Evolutionary conservation across 495 filamentous ascomycete genomes (phyloP).

Genomic region (Ramalina intermedia): DNA sequence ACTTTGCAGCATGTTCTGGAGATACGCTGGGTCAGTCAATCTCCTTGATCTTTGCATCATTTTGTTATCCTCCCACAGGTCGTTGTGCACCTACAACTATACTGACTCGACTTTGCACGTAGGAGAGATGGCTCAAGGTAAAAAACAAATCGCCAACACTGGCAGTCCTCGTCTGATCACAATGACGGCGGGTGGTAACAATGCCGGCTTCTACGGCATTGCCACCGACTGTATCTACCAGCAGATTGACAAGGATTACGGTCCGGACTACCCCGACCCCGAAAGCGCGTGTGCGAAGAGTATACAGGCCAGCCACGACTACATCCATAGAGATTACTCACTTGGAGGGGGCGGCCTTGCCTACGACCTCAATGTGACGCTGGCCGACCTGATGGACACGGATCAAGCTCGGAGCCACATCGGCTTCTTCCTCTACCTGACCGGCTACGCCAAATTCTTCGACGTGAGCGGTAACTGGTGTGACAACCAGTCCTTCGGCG

Average conservation of each 20-base stretch:
- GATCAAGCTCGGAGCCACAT: neutral
- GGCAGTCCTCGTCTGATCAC: conserved; percentile 1
- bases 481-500: neutral
- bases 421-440: conserved; percentile 6
- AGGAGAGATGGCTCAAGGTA: neutral
- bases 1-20: conserved; percentile 3
- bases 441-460: conserved; percentile 8
- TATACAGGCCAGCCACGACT: neutral
- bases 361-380: neutral
- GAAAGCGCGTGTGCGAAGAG: conserved; percentile 1
- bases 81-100: too few species aligned
- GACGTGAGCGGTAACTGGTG: conserved; percentile 2
- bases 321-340: neutral
- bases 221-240: conserved; percentile 9
- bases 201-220: conserved; percentile 1
- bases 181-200: conserved; percentile 8
- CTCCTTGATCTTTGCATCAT: too few species aligned
- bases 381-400: neutral
- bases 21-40: neutral
- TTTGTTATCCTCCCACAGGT: too few species aligned
- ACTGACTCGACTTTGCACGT: neutral
- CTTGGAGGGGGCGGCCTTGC: neutral
- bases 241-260: neutral
- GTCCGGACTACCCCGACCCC: neutral
- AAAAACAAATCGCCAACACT: neutral